Evolutionary conservation across 2,329 filamentous ascomycete species (phyloP).

Genomic region (Fusarium nanum): DNA sequence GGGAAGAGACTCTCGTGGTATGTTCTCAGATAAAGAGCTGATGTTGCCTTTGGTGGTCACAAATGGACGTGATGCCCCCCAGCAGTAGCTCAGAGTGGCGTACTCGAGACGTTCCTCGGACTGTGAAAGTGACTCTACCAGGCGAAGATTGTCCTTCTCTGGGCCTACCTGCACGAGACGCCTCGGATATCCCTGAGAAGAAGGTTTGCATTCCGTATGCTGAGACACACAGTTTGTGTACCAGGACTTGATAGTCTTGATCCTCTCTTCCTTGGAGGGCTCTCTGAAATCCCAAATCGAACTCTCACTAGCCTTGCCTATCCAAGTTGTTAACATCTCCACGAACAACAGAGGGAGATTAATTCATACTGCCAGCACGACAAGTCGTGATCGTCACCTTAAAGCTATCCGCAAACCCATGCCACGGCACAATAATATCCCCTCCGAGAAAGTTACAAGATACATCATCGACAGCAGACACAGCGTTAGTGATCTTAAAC

Average conservation of each 20-base stretch:
- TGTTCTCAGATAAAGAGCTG: neutral
- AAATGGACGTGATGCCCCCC: neutral
- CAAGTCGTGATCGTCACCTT: neutral
- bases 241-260: neutral
- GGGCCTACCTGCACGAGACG: neutral
- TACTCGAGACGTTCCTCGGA: neutral
- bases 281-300: neutral
- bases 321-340: accelerated
- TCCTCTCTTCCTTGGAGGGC: neutral
- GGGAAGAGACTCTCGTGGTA: neutral
- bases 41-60: neutral
- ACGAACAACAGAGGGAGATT: neutral
- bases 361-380: neutral
- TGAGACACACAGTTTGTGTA: neutral
- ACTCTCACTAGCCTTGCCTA: neutral
- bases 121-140: neutral
- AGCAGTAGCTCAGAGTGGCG: neutral
- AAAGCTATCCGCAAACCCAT: neutral
- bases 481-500: neutral
- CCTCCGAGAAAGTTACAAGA: neutral
- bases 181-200: neutral
- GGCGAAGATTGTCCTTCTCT: neutral
- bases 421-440: neutral
- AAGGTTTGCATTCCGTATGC: neutral
- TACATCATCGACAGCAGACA: neutral